phyloP scores from a whole-genome alignment of 2,329 filamentous ascomycete genomes.

The Aspergillus hortae region DNA sequence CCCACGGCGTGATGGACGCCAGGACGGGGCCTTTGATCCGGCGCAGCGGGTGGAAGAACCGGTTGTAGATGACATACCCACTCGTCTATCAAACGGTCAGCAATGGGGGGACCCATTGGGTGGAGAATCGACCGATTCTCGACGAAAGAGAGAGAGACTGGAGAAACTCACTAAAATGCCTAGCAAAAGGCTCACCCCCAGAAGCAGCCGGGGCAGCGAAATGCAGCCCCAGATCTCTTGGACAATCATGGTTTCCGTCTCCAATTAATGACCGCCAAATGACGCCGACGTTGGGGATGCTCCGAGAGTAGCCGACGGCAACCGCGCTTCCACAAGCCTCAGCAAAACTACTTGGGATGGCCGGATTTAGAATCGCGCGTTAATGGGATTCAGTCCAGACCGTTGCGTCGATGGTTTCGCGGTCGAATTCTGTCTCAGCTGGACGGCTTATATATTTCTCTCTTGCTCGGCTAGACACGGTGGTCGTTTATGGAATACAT shows the following conservation, averaged over 20 bases:
- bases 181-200: neutral
- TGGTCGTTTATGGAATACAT: neutral
- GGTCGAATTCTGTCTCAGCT: neutral
- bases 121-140: no score
- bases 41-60: conserved; percentile 33
- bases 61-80: conserved; percentile 30
- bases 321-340: neutral
- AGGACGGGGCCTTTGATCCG: conserved; percentile 30
- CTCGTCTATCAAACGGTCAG: conserved; percentile 2
- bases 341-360: neutral
- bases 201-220: neutral
- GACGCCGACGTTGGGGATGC: neutral
- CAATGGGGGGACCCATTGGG: no score
- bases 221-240: neutral
- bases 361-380: neutral
- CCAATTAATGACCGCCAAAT: neutral
- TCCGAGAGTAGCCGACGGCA: neutral
- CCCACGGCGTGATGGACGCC: conserved; percentile 39
- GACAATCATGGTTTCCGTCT: neutral
- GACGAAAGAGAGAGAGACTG: neutral
- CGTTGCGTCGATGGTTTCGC: no score
- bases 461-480: neutral
- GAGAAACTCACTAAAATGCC: neutral
- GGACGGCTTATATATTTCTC: neutral
- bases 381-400: neutral